phyloP scores from a whole-genome alignment of 2,329 filamentous ascomycete genomes.

The Alternaria viburni region DNA sequence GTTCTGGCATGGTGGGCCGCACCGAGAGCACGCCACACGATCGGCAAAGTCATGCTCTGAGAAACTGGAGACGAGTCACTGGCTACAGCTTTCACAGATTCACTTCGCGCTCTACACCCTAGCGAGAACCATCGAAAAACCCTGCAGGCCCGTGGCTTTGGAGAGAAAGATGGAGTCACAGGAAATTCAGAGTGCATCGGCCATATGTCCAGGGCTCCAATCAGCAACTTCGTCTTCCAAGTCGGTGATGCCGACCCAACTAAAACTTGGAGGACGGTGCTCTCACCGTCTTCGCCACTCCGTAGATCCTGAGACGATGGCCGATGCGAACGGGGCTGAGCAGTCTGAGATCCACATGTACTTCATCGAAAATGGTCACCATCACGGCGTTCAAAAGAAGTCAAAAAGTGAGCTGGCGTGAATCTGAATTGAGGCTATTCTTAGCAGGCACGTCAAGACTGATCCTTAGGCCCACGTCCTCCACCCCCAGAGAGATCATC shows the following conservation, averaged over 20 bases:
- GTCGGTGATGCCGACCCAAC: neutral
- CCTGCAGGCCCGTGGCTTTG: neutral
- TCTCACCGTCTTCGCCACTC: neutral
- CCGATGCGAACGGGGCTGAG: neutral
- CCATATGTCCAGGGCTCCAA: neutral
- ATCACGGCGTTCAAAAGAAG: neutral
- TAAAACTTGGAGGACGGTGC: neutral
- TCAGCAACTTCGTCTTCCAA: neutral
- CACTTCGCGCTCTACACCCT: neutral
- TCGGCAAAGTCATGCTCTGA: neutral
- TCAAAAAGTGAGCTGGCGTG: neutral
- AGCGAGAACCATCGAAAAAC: neutral
- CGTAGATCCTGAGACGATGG: neutral
- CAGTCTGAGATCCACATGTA: neutral
- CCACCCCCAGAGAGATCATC: neutral
- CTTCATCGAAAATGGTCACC: neutral
- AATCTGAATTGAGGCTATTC: neutral
- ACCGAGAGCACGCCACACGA: neutral
- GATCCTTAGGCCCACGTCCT: neutral
- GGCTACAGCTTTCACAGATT: neutral
- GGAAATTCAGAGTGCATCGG: neutral
- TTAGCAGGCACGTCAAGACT: neutral
- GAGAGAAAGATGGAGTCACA: neutral
- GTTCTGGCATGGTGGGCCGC: neutral
- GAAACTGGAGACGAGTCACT: neutral